Evolutionary conservation across 2,329 filamentous ascomycete species (phyloP).

Genomic region (Lasiodiplodia citricola): DNA sequence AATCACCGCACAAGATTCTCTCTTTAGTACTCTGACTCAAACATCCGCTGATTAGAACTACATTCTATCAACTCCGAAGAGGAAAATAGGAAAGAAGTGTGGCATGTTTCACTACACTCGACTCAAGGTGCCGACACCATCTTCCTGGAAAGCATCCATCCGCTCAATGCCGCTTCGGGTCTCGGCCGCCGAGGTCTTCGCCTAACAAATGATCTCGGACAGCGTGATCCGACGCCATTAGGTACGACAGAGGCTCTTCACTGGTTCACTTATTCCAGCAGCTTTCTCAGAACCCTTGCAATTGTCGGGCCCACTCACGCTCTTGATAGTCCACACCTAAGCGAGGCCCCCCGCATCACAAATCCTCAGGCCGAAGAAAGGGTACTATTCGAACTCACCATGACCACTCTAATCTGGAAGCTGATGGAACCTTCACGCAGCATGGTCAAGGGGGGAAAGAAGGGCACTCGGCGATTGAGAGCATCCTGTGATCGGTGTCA

Average conservation of each 20-base stretch:
- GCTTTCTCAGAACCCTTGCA: neutral
- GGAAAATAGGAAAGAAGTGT: neutral
- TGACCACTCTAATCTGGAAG: neutral
- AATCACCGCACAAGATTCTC: too few relatives aligned
- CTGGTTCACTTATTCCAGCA: neutral
- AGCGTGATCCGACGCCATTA: neutral
- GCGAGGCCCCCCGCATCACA: neutral
- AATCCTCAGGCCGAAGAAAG: neutral
- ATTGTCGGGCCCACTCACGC: neutral
- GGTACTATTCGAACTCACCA: neutral
- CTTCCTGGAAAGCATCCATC: neutral
- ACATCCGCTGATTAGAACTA: too few relatives aligned
- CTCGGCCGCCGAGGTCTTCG: neutral
- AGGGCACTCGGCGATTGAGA: neutral
- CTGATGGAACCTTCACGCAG: neutral
- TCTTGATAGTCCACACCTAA: too few relatives aligned
- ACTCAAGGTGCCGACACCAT: too few relatives aligned
- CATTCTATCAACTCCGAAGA: too few relatives aligned
- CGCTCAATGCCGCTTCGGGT: neutral
- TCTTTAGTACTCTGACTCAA: too few relatives aligned
- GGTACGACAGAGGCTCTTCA: neutral
- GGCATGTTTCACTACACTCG: too few relatives aligned
- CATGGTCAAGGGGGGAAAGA: neutral
- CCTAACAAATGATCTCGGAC: neutral
- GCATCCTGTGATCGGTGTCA: slow-evolving; percentile 11